Base-by-base conservation (phyloP, 169 alveolate genomes). In the Plasmodium adleri region DNA sequence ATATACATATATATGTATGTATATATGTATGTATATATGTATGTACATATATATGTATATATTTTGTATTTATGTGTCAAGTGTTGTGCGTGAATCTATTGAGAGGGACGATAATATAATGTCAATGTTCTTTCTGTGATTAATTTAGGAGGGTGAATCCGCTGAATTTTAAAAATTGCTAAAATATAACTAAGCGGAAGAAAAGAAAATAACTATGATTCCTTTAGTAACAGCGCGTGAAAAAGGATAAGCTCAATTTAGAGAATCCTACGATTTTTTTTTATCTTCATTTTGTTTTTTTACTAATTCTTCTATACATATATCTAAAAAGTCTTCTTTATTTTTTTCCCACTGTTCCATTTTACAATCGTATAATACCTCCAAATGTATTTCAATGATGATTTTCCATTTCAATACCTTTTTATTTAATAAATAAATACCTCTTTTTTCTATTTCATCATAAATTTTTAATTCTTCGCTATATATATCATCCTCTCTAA, bases 141-240 rank as follows among this genome's bases (percentile, higher is more conserved):
- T 45, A 74, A 15, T 50, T 50, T 76, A 71, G 74, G 95, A 93
- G 93, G 94, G 98, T 93, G 73, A 90, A 95, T 97, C 96, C 97
- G 97, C 97, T 88, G 96, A 95, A 94, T 95, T 94, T 93, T 93
- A 93, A 96, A 96, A 95, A 32, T 6, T 32, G 45, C 45, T 32
- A 32, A 32, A 32, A 32, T 94, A 93, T 94, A 93, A 96, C 85
- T 95, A 95, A 95, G 97, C 97, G 98, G 97, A 95, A 97, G 98
- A 95, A 93, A 95, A 86, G 93, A 92, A 92, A 91, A 67, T 83
- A 83, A 88, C 88, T 5, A 73, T 88, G 94, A 88, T 92, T 94
- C 96, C 98, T 96, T 90, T 89, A 97, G 98, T 96, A 95, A 94
- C 96, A 97, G 96, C 97, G 97, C 95, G 97, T 93, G 97, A 95